Evolutionary conservation across 352 stramenopile genomes (phyloP).

Genomic region (Bremia lactucae): DNA sequence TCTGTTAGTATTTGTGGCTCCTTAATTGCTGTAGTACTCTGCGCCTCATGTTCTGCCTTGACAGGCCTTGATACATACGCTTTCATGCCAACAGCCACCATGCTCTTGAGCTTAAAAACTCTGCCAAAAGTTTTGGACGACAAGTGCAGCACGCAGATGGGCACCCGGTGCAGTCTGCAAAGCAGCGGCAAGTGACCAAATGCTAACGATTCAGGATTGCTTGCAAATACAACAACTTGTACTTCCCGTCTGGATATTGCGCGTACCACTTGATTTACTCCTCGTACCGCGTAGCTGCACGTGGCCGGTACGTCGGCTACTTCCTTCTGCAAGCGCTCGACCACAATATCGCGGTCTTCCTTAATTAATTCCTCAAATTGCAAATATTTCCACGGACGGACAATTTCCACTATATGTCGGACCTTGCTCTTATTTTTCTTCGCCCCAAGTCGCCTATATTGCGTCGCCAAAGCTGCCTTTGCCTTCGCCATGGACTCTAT

Average conservation of each 20-base stretch:
- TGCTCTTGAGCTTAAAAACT: constrained; percentile 44
- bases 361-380: constrained; percentile 57
- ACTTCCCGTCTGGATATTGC: constrained; percentile 32
- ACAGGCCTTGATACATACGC: no score
- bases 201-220: constrained; percentile 39
- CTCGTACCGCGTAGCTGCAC: constrained; percentile 25
- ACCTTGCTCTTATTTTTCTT: constrained; percentile 20
- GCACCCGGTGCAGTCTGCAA: constrained; percentile 52
- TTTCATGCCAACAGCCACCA: constrained; percentile 44
- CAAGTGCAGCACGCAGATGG: constrained; percentile 59
- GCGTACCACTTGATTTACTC: constrained; percentile 49
- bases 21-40: not conserved
- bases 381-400: constrained; percentile 31
- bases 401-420: constrained; percentile 6
- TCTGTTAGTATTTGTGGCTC: constrained; percentile 8
- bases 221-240: constrained; percentile 55
- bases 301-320: constrained; percentile 19
- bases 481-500: constrained; percentile 3
- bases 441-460: constrained; percentile 14
- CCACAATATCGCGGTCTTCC: constrained; percentile 69
- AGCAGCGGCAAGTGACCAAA: constrained; percentile 62
- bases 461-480: constrained; percentile 12
- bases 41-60: not conserved
- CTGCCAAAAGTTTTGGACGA: constrained; percentile 55
- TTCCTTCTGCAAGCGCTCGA: constrained; percentile 64